Evolutionary conservation across 2,329 filamentous ascomycete genomes (phyloP).

Genomic region (Botrytis squamosa): DNA sequence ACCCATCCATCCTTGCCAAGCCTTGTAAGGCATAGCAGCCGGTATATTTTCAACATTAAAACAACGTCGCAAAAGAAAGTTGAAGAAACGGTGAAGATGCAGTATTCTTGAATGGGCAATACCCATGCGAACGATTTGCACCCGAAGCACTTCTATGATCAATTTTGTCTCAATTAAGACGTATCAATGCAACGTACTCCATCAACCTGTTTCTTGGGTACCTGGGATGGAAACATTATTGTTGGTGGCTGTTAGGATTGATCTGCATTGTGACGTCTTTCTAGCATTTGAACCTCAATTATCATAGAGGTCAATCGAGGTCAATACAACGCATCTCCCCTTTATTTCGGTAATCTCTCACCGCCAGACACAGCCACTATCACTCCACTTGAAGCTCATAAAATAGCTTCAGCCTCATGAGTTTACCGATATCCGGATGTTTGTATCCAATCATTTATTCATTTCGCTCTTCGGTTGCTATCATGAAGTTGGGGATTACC

Average conservation of each 20-base stretch:
- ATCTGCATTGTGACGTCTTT: not conserved
- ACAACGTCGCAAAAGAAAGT: not conserved
- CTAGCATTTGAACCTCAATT: not conserved
- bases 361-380: not conserved
- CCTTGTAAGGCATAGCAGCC: not conserved
- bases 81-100: not conserved
- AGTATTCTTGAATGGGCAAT: too few relatives aligned
- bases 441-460: not conserved
- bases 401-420: not conserved
- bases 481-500: not conserved
- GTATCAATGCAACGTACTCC: not conserved
- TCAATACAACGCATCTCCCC: not conserved
- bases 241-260: not conserved
- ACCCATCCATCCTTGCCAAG: not conserved
- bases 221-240: too few relatives aligned
- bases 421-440: not conserved
- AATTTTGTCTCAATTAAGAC: not conserved
- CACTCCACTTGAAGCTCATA: not conserved
- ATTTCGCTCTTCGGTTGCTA: not conserved
- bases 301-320: not conserved
- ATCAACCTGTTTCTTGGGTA: not conserved
- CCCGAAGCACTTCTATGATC: not conserved
- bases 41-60: not conserved
- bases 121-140: not conserved
- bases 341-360: constrained; percentile 1